These are phyloP conservation scores for Calocybe gangraenosa DNA, from an alignment of 768 basidiomycete genomes.

Conservation along the genomic window DNA sequence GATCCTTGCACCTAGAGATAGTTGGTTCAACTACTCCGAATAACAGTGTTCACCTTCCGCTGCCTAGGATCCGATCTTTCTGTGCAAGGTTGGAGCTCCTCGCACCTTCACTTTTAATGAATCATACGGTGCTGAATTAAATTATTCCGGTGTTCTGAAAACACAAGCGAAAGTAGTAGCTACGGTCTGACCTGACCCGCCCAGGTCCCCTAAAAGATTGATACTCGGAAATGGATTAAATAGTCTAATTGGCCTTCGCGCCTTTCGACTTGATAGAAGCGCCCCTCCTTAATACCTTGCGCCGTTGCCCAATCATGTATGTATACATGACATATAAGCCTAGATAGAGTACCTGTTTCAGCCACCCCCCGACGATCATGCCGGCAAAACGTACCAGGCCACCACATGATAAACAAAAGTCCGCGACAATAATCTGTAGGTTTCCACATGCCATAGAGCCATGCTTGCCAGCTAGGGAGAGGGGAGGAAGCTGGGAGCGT, in stretches of 20 bases:
- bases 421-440: conserved; percentile 54
- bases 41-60: too few relatives aligned
- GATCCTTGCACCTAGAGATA: too few relatives aligned
- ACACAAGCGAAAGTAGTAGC: too few relatives aligned
- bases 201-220: too few relatives aligned
- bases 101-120: too few relatives aligned
- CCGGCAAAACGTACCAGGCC: conserved; percentile 59
- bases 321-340: conserved; percentile 50
- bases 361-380: neutral
- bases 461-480: conserved; percentile 37
- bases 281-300: conserved; percentile 34
- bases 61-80: too few relatives aligned
- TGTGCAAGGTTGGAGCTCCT: too few relatives aligned
- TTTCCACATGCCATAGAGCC: conserved; percentile 45
- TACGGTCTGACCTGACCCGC: too few relatives aligned
- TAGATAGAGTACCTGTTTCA: conserved; percentile 21
- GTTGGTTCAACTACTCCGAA: too few relatives aligned
- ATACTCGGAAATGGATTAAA: too few relatives aligned
- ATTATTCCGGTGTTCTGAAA: too few relatives aligned
- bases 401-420: conserved; percentile 75
- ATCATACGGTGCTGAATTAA: too few relatives aligned
- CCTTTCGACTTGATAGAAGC: conserved; percentile 4
- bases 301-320: conserved; percentile 50
- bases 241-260: conserved; percentile 4
- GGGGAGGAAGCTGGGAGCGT: conserved; percentile 58